phyloP scores from a whole-genome alignment of 768 basidiomycete species.

The Suillus americanus region DNA sequence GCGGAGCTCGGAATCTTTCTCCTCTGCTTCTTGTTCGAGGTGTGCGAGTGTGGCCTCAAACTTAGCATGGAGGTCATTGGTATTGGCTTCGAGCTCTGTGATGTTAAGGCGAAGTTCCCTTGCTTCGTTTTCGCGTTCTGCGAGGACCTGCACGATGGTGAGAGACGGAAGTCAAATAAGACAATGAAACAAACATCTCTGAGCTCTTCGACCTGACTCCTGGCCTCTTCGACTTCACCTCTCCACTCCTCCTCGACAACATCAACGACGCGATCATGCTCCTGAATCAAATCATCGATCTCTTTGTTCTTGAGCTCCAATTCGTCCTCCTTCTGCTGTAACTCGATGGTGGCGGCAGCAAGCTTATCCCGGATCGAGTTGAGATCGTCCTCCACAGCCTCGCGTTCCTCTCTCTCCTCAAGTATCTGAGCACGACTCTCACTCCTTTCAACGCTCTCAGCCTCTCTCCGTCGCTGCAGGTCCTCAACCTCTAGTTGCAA shows the following conservation, averaged over 20 bases:
- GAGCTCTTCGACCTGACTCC: conserved; percentile 77
- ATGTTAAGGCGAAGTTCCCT: conserved; percentile 73
- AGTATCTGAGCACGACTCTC: conserved; percentile 69
- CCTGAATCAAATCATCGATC: conserved; percentile 73
- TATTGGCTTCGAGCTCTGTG: conserved; percentile 72
- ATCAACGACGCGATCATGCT: conserved; percentile 71
- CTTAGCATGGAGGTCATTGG: conserved; percentile 67
- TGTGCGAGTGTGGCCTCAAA: conserved; percentile 75
- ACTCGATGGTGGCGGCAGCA: conserved; percentile 77
- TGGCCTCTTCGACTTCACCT: conserved; percentile 81
- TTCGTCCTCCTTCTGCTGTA: conserved; percentile 87
- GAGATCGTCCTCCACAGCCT: conserved; percentile 76
- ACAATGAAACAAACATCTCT: conserved; percentile 52
- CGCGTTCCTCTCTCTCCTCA: conserved; percentile 72
- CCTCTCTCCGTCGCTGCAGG: conserved; percentile 57
- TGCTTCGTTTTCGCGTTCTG: conserved; percentile 78
- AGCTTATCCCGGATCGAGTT: conserved; percentile 74
- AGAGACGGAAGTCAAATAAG: conserved; percentile 3
- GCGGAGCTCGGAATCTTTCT: conserved; percentile 78
- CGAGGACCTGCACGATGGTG: conserved; percentile 51
- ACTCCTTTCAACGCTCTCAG: conserved; percentile 66
- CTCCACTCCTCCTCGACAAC: conserved; percentile 84
- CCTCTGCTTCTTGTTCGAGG: conserved; percentile 74
- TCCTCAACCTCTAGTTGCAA: conserved; percentile 69
- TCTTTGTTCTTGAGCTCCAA: conserved; percentile 75